Evolutionary conservation across 108 stramenopile species (phyloP).

Genomic region (Bacterosira constricta): DNA sequence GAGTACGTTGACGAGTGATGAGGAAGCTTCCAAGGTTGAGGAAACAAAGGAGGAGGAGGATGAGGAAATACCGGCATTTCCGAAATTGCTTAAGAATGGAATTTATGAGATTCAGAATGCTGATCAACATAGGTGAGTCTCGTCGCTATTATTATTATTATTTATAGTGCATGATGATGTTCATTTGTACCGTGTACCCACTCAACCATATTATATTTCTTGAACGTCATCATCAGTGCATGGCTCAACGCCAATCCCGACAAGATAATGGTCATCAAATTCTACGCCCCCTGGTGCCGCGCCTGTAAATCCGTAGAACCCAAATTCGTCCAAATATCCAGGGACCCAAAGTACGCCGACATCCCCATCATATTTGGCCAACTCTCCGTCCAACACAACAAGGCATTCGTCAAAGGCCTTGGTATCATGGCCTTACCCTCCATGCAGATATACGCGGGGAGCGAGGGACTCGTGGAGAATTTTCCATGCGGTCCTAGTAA

Average conservation of each 20-base stretch:
- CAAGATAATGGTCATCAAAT: slow-evolving; percentile 82
- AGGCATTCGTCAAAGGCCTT: slow-evolving; percentile 74
- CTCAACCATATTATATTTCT: neutral
- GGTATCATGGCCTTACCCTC: slow-evolving; percentile 82
- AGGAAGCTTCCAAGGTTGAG: slow-evolving; percentile 12
- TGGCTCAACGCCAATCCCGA: slow-evolving; percentile 66
- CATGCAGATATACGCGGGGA: slow-evolving; percentile 74
- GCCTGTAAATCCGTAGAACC: slow-evolving; percentile 82
- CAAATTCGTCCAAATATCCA: slow-evolving; percentile 73
- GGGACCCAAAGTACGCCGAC: slow-evolving; percentile 56
- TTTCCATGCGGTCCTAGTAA: slow-evolving; percentile 92
- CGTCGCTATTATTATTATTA: too few species aligned
- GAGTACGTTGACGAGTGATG: slow-evolving; percentile 36
- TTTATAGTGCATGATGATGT: too few species aligned
- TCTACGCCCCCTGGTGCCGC: slow-evolving; percentile 89
- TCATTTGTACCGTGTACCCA: too few species aligned
- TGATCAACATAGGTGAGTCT: slow-evolving; percentile 54
- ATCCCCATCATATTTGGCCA: slow-evolving; percentile 74
- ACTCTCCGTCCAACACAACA: slow-evolving; percentile 77
- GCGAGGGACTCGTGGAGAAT: slow-evolving; percentile 63
- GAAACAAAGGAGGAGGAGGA: neutral
- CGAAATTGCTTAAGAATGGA: slow-evolving; percentile 21
- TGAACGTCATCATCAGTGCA: slow-evolving; percentile 19
- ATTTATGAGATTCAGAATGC: slow-evolving; percentile 44
- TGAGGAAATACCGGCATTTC: slow-evolving; percentile 35